These are phyloP conservation scores for Primulina tabacum DNA, from an alignment of 257 asterid genomes.

Conservation along the genomic window DNA sequence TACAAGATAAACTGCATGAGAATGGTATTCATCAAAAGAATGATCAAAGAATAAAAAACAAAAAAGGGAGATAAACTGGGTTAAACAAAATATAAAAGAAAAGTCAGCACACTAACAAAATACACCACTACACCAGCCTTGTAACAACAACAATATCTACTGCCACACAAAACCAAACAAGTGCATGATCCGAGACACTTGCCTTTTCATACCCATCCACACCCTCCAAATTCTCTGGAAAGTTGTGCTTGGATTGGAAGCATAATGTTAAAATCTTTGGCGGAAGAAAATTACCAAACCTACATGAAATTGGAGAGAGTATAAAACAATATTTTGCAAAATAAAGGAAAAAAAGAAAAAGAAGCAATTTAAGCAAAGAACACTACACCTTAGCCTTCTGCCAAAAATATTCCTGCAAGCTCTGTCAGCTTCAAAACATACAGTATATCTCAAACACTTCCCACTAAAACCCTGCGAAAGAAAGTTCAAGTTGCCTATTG, in stretches of 20 bases:
- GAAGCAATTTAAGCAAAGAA: slow-evolving; percentile 1
- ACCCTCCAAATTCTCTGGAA: slow-evolving; percentile 57
- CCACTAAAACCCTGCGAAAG: slow-evolving; percentile 61
- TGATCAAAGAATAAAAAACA: neutral
- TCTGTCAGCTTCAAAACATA: slow-evolving; percentile 53
- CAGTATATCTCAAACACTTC: slow-evolving; percentile 60
- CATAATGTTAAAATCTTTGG: slow-evolving; percentile 41
- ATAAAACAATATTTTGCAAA: slow-evolving; percentile 8
- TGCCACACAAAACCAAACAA: slow-evolving; percentile 26
- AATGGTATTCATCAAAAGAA: slow-evolving; percentile 9
- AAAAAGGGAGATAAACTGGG: neutral
- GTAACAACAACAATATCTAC: slow-evolving; percentile 3
- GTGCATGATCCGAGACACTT: slow-evolving; percentile 22
- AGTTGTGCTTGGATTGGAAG: slow-evolving; percentile 66
- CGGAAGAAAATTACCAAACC: slow-evolving; percentile 47
- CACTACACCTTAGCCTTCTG: slow-evolving; percentile 53
- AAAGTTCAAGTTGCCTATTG: slow-evolving; percentile 19
- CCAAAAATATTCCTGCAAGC: slow-evolving; percentile 43
- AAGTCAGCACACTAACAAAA: neutral
- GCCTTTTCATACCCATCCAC: slow-evolving; percentile 50
- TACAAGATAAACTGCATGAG: neutral
- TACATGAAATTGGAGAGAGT: slow-evolving; percentile 31
- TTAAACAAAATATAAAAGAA: neutral
- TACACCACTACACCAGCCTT: neutral
- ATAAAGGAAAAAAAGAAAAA: neutral